Conservation (phyloP, 2,329 filamentous ascomycete genomes). For the Xylariaceae sp. region DNA sequence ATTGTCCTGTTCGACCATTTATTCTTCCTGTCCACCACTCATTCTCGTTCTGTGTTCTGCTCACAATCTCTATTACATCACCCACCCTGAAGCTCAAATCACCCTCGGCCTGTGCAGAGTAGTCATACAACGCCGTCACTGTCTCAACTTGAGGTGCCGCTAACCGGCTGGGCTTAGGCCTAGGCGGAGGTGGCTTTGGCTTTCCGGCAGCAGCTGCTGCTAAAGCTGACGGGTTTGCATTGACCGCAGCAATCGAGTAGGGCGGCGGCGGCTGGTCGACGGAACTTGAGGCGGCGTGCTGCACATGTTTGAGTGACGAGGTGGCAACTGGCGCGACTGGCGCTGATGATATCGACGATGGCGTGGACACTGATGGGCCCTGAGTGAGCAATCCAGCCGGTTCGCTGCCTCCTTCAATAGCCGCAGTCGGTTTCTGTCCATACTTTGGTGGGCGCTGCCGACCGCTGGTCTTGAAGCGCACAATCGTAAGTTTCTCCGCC, state of each 20-base stretch:
- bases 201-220: conserved; percentile 54
- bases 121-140: conserved; percentile 90
- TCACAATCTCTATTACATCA: conserved; percentile 83
- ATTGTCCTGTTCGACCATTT: conserved; percentile 78
- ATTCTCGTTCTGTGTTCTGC: conserved; percentile 80
- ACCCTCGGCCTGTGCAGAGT: conserved; percentile 89
- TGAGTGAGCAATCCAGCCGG: conserved; percentile 45
- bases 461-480: conserved; percentile 86
- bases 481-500: conserved; percentile 77
- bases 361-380: conserved; percentile 27
- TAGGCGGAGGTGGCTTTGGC: conserved; percentile 64
- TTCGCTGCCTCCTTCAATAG: conserved; percentile 27
- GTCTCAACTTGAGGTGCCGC: conserved; percentile 64
- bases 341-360: not conserved
- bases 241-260: conserved; percentile 51
- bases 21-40: conserved; percentile 95
- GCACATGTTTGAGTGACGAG: conserved; percentile 31
- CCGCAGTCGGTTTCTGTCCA: conserved; percentile 44
- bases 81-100: conserved; percentile 87
- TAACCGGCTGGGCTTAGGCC: conserved; percentile 69
- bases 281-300: conserved; percentile 38
- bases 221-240: conserved; percentile 32
- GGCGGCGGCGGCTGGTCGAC: conserved; percentile 63
- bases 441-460: conserved; percentile 57
- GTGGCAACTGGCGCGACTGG: conserved; percentile 26